Evolutionary conservation across 2,329 filamentous ascomycete genomes (phyloP).

Genomic region (Bipolaris zeicola): DNA sequence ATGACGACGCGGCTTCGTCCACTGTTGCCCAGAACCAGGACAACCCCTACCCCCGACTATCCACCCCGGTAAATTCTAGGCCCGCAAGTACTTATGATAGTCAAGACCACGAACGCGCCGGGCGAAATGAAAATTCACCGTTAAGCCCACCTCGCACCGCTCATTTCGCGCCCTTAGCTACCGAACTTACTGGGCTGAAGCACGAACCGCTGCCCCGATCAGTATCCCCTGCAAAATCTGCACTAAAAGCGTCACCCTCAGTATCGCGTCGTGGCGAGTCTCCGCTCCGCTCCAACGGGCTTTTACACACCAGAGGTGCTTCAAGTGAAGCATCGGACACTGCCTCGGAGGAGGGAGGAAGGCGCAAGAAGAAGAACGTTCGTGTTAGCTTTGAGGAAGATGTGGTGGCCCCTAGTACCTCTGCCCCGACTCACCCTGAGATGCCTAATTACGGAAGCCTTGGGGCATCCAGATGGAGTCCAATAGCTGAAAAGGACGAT

Average conservation of each 20-base stretch:
- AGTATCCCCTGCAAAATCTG: constrained; percentile 77
- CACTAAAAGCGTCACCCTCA: constrained; percentile 69
- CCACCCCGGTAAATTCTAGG: constrained; percentile 13
- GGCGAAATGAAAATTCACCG: constrained; percentile 46
- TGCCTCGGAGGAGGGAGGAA: constrained; percentile 52
- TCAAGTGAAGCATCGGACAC: constrained; percentile 63
- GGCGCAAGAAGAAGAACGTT: constrained; percentile 61
- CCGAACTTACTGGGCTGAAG: constrained; percentile 59
- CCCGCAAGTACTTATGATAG: constrained; percentile 13
- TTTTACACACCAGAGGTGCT: constrained; percentile 51
- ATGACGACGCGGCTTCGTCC: constrained; percentile 23
- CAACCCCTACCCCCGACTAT: constrained; percentile 33
- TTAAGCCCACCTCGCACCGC: constrained; percentile 70
- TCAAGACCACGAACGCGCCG: constrained; percentile 26
- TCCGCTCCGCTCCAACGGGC: constrained; percentile 59
- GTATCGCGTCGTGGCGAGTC: constrained; percentile 53
- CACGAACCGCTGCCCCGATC: constrained; percentile 74
- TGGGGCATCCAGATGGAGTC: constrained; percentile 53
- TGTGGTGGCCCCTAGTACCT: constrained; percentile 61
- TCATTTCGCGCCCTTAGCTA: constrained; percentile 66
- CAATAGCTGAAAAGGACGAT: constrained; percentile 56
- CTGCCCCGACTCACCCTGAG: constrained; percentile 32
- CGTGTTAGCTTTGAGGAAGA: constrained; percentile 81
- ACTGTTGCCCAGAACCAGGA: constrained; percentile 34
- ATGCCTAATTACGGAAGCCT: constrained; percentile 30